phyloP scores from a whole-genome alignment of 2,329 filamentous ascomycete genomes.

The Aureobasidium sp. region DNA sequence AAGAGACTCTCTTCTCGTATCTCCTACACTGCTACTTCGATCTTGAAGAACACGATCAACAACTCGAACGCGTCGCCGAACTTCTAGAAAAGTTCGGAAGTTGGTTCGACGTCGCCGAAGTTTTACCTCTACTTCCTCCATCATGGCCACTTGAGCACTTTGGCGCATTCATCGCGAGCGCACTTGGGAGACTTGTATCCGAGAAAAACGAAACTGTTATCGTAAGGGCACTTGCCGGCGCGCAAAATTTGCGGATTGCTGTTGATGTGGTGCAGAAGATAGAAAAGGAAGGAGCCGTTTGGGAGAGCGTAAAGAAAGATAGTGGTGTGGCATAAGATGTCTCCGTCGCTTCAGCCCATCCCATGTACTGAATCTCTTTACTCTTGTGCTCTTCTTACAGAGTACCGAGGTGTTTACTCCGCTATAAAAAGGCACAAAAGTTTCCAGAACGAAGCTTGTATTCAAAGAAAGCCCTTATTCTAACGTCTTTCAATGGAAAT shows the following conservation, averaged over 20 bases:
- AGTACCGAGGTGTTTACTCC: too few species aligned
- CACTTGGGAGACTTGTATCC: conserved; percentile 64
- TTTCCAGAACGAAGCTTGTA: too few species aligned
- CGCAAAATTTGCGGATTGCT: conserved; percentile 61
- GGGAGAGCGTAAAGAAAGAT: conserved; percentile 11
- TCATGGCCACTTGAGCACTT: conserved; percentile 80
- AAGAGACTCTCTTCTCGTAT: conserved; percentile 64
- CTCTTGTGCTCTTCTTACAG: too few species aligned
- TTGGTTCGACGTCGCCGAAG: conserved; percentile 77
- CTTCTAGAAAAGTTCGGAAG: conserved; percentile 81
- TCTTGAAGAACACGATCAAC: conserved; percentile 65
- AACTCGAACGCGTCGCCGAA: conserved; percentile 74
- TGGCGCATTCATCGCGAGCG: conserved; percentile 68
- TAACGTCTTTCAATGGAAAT: too few species aligned
- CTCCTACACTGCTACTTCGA: conserved; percentile 73
- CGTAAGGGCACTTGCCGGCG: conserved; percentile 64
- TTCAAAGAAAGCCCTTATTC: too few species aligned
- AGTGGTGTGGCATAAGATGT: not conserved
- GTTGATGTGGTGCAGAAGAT: conserved; percentile 46
- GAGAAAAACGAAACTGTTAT: conserved; percentile 68
- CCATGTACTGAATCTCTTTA: too few species aligned
- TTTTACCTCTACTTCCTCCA: conserved; percentile 66
- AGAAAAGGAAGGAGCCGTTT: conserved; percentile 19
- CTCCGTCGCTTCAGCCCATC: too few species aligned
- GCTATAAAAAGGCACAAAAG: too few species aligned